Conservation (phyloP, 768 basidiomycete genomes). For the Mycena venus region DNA sequence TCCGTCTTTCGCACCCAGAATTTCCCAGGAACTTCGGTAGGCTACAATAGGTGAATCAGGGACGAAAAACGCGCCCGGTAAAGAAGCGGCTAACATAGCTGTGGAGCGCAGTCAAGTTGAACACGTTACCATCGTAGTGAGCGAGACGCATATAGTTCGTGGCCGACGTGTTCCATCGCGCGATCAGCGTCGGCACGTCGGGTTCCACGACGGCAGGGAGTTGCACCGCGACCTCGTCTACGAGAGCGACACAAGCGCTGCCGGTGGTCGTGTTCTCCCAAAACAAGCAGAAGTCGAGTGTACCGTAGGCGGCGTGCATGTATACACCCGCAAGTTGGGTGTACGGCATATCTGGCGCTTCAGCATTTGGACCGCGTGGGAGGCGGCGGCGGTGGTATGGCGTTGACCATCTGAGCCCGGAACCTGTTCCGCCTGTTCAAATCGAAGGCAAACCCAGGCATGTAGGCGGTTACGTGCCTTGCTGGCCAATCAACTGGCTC, state of each 20-base stretch:
- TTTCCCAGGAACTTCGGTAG: background rate
- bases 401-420: background rate
- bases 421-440: background rate
- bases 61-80: too few relatives aligned
- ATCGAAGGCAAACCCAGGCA: background rate
- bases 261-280: background rate
- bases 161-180: background rate
- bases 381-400: conserved; percentile 24
- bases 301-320: conserved; percentile 38
- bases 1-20: background rate
- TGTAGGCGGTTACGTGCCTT: conserved; percentile 25
- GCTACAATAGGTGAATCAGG: background rate
- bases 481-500: conserved; percentile 42
- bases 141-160: background rate
- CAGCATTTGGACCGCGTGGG: conserved; percentile 31
- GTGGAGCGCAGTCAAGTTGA: background rate
- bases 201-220: conserved; percentile 37
- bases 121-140: background rate
- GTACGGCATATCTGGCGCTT: conserved; percentile 28
- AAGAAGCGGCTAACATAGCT: background rate
- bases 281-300: conserved; percentile 39
- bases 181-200: conserved; percentile 35
- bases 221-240: background rate
- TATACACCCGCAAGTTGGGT: conserved; percentile 37
- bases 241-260: conserved; percentile 1